These are phyloP conservation scores for Chaetomium sp. DNA, from an alignment of 2,329 filamentous ascomycete species.

Conservation along the genomic window DNA sequence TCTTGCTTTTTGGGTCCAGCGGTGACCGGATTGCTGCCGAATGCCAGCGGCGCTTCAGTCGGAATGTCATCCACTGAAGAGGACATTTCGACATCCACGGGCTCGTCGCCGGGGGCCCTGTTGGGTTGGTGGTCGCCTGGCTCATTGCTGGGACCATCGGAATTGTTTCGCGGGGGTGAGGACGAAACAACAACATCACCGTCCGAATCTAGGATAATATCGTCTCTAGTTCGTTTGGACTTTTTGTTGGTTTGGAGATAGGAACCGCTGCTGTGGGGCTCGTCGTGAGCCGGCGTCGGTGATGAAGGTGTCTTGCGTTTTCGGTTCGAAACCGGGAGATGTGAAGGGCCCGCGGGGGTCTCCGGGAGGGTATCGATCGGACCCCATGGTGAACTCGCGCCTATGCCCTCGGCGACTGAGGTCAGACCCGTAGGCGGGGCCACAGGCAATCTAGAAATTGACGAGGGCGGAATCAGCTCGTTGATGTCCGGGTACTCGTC, in stretches of 20 bases:
- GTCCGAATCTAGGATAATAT: conserved; percentile 50
- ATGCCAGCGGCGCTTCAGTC: not conserved
- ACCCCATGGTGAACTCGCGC: too few relatives aligned
- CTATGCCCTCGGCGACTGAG: not conserved
- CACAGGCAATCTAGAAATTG: conserved; percentile 23
- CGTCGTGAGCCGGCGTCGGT: conserved; percentile 1
- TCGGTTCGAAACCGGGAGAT: conserved; percentile 8
- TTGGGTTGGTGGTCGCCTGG: not conserved
- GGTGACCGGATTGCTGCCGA: not conserved
- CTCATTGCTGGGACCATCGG: not conserved
- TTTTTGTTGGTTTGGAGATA: conserved; percentile 10
- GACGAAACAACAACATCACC: conserved; percentile 45
- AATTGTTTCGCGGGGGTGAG: conserved; percentile 17
- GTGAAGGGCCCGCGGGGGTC: not conserved
- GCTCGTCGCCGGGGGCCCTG: not conserved
- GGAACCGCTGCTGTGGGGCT: not conserved
- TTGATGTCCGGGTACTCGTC: conserved; percentile 51
- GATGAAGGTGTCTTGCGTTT: conserved; percentile 18
- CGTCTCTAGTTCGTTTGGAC: conserved; percentile 21
- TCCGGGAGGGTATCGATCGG: not conserved
- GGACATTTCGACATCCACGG: conserved; percentile 13
- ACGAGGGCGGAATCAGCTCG: conserved; percentile 26
- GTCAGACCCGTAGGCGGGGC: not conserved
- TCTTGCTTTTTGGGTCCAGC: not conserved
- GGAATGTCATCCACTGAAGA: conserved; percentile 1